phyloP scores from a whole-genome alignment of 2,329 filamentous ascomycete genomes.

The Orbilia brochopaga region DNA sequence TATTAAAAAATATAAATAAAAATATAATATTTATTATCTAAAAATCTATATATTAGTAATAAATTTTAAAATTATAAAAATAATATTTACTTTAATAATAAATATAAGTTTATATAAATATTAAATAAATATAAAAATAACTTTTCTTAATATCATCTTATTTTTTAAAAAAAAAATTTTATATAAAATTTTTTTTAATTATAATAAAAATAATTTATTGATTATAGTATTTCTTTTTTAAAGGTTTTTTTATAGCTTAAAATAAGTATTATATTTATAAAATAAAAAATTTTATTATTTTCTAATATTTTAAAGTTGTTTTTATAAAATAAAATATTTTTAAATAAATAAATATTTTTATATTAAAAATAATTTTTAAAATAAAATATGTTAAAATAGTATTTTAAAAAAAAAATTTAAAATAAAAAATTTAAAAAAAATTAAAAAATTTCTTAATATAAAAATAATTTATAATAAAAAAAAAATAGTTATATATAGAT shows the following conservation, averaged over 20 bases:
- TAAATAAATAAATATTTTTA: slow-evolving; percentile 23
- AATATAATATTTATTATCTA: neutral
- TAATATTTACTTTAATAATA: neutral
- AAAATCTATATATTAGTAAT: neutral
- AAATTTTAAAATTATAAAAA: neutral
- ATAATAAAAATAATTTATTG: slow-evolving; percentile 15
- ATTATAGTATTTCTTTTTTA: slow-evolving; percentile 12
- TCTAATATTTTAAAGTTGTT: slow-evolving; percentile 1
- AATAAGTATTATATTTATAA: slow-evolving; percentile 5
- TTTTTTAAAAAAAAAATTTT: slow-evolving; percentile 18
- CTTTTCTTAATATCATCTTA: slow-evolving; percentile 15
- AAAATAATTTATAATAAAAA: slow-evolving; percentile 30
- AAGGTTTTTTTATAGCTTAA: slow-evolving; percentile 6
- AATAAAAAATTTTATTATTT: slow-evolving; percentile 12
- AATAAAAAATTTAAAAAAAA: too few species aligned
- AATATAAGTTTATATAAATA: neutral
- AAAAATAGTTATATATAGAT: slow-evolving; percentile 52
- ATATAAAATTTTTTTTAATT: slow-evolving; percentile 7
- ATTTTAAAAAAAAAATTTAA: too few species aligned
- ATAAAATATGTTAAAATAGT: slow-evolving; percentile 24
- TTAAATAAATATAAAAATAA: slow-evolving; percentile 6
- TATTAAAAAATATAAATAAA: neutral
- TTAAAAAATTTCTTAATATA: slow-evolving; percentile 16
- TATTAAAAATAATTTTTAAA: slow-evolving; percentile 15
- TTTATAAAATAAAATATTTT: slow-evolving; percentile 10